A percentile compares a stretch with the other conserved stretches of the same genome.
phyloP scores from a whole-genome alignment of 164 flowering plant species.

The Dillenia turbinata region DNA sequence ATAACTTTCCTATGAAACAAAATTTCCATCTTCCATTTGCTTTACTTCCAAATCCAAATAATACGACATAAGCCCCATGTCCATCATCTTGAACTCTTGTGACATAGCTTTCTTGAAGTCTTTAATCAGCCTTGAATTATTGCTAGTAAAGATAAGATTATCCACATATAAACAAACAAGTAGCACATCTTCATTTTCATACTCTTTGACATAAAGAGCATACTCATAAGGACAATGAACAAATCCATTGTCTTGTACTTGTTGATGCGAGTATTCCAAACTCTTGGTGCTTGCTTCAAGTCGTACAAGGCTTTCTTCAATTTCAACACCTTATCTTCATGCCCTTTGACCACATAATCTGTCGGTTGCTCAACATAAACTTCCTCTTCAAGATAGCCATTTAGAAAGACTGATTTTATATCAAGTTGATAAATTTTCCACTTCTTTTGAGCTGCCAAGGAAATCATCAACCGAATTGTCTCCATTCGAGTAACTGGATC shows the following conservation, averaged over 20 bases:
- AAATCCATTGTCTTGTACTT: not conserved
- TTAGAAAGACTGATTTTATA: not conserved
- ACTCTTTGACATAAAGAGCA: no score
- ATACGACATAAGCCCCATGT: not conserved
- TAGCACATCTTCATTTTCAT: not conserved
- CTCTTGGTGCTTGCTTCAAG: not conserved
- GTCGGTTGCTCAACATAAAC: no score
- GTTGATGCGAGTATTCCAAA: not conserved
- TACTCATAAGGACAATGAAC: not conserved
- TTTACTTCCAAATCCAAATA: not conserved
- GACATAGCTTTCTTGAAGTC: not conserved
- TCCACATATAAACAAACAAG: not conserved
- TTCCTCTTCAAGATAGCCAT: not conserved
- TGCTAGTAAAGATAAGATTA: not conserved
- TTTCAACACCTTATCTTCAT: no score
- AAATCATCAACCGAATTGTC: not conserved
- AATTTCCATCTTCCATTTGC: not conserved
- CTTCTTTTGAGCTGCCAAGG: not conserved
- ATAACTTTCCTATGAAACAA: not conserved
- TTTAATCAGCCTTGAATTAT: not conserved
- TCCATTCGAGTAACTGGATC: not conserved
- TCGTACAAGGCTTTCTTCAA: no score
- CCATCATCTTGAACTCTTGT: not conserved
- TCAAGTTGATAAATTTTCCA: conserved; percentile 1
- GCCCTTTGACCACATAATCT: no score